phyloP scores from a whole-genome alignment of 2,329 filamentous ascomycete genomes.

The Hortaea sp. region DNA sequence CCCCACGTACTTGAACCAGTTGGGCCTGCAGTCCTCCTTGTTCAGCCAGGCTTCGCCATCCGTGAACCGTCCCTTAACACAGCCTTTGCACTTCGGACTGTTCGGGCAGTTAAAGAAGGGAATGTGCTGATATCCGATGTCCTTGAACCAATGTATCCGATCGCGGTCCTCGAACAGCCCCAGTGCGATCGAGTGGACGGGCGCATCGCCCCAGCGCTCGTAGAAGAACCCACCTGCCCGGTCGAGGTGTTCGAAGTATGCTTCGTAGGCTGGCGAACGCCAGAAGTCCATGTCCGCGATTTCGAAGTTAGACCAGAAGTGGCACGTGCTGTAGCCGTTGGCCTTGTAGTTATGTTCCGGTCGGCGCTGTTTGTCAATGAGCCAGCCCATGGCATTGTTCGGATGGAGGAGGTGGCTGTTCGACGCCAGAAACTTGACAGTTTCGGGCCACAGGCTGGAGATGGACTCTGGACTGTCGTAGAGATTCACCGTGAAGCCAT shows the following conservation, averaged over 20 bases:
- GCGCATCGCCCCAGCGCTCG: slow-evolving; percentile 95
- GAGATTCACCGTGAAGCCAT: slow-evolving; percentile 95
- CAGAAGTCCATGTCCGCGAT: slow-evolving; percentile 90
- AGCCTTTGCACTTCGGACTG: slow-evolving; percentile 84
- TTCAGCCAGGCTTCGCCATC: slow-evolving; percentile 79
- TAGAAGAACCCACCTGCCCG: slow-evolving; percentile 96
- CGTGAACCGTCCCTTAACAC: slow-evolving; percentile 76
- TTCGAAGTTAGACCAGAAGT: slow-evolving; percentile 99
- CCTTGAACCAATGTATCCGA: slow-evolving; percentile 91
- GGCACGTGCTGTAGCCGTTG: slow-evolving; percentile 92
- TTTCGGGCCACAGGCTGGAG: slow-evolving; percentile 89
- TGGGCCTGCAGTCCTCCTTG: slow-evolving; percentile 85
- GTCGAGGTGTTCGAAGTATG: slow-evolving; percentile 94
- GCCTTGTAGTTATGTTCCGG: slow-evolving; percentile 72
- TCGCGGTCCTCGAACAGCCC: slow-evolving; percentile 83
- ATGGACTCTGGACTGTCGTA: slow-evolving; percentile 87
- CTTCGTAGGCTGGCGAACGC: slow-evolving; percentile 80
- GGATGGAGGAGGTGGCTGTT: slow-evolving; percentile 71
- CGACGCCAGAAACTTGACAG: slow-evolving; percentile 68
- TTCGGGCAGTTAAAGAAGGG: slow-evolving; percentile 99
- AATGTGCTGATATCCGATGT: slow-evolving; percentile 97
- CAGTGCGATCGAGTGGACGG: slow-evolving; percentile 87
- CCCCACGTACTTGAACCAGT: slow-evolving; percentile 94
- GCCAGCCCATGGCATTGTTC: slow-evolving; percentile 80
- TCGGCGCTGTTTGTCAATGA: slow-evolving; percentile 66